A percentile compares a stretch with the other conserved stretches of the same genome.
These are phyloP conservation scores for Boletellus sp. DNA, from an alignment of 1,284 basidiomycete species.

Conservation along the genomic window DNA sequence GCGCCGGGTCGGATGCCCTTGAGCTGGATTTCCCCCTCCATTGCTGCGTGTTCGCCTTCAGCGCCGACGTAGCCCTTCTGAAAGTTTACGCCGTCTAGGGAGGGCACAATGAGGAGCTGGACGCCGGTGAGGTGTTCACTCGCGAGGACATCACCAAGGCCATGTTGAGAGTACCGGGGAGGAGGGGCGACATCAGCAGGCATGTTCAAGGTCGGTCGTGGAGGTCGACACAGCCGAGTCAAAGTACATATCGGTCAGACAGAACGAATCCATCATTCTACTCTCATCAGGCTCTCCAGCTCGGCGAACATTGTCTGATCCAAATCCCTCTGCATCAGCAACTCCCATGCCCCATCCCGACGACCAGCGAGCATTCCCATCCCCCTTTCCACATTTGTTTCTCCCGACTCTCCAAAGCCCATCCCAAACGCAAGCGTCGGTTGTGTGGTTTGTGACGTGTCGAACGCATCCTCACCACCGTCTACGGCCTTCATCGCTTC, in stretches of 20 bases:
- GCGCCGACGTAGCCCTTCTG: conserved; percentile 79
- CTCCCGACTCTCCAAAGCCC: conserved; percentile 73
- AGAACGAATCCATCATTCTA: conserved; percentile 42
- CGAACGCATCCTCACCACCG: conserved; percentile 72
- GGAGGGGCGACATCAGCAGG: conserved; percentile 37
- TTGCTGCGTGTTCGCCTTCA: conserved; percentile 70
- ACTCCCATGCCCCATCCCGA: conserved; percentile 63
- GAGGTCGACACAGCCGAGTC: too few species aligned
- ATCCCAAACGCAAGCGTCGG: conserved; percentile 68
- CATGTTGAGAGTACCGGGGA: conserved; percentile 37
- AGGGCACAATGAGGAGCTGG: conserved; percentile 67
- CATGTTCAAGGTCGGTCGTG: too few species aligned
- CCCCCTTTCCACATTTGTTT: conserved; percentile 60
- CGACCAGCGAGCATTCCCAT: conserved; percentile 74
- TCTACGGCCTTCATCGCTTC: conserved; percentile 86
- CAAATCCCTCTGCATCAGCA: conserved; percentile 64
- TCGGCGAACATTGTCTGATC: conserved; percentile 71
- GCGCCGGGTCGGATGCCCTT: conserved; percentile 56
- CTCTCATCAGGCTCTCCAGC: conserved; percentile 68
- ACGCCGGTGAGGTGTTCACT: conserved; percentile 18
- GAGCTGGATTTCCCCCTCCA: conserved; percentile 79
- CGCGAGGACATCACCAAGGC: conserved; percentile 7
- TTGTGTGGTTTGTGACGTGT: conserved; percentile 51
- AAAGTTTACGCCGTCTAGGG: conserved; percentile 62
- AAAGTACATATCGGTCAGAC: too few species aligned